These are phyloP conservation scores for Lactarius trivialis DNA, from an alignment of 768 basidiomycete genomes.

Conservation along the genomic window DNA sequence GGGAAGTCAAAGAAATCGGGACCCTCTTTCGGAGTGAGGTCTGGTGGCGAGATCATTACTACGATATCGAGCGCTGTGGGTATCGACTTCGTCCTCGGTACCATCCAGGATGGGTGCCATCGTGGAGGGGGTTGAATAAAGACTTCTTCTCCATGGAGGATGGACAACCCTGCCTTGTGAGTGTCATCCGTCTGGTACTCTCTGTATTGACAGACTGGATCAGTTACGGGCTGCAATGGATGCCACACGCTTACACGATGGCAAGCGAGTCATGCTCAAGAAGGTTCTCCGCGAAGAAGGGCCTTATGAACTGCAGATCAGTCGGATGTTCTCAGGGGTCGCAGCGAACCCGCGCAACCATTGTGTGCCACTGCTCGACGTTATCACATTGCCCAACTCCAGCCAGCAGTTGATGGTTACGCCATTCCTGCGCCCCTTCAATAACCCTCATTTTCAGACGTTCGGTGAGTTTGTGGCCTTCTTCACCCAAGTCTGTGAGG, in stretches of 20 bases:
- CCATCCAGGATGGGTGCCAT: slow-evolving; percentile 14
- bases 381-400: slow-evolving; percentile 18
- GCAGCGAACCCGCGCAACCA: slow-evolving; percentile 24
- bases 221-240: slow-evolving; percentile 19
- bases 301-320: slow-evolving; percentile 12
- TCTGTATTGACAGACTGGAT: background rate
- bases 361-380: slow-evolving; percentile 22
- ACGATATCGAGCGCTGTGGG: background rate
- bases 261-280: slow-evolving; percentile 23
- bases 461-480: slow-evolving; percentile 27
- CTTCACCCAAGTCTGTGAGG: slow-evolving; percentile 26
- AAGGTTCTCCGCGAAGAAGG: slow-evolving; percentile 4
- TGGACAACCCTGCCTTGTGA: slow-evolving; percentile 7
- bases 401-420: slow-evolving; percentile 20
- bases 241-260: slow-evolving; percentile 21
- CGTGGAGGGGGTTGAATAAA: slow-evolving; percentile 7
- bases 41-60: slow-evolving; percentile 17
- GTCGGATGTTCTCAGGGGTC: slow-evolving; percentile 11
- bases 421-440: slow-evolving; percentile 22
- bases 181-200: background rate
- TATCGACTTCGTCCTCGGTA: slow-evolving; percentile 20
- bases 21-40: slow-evolving; percentile 5
- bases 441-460: slow-evolving; percentile 26
- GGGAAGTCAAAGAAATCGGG: background rate
- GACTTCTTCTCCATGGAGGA: slow-evolving; percentile 14